Base-by-base conservation (phyloP, 371 early-diverging fungal species). In the Funneliformis caledonium region DNA sequence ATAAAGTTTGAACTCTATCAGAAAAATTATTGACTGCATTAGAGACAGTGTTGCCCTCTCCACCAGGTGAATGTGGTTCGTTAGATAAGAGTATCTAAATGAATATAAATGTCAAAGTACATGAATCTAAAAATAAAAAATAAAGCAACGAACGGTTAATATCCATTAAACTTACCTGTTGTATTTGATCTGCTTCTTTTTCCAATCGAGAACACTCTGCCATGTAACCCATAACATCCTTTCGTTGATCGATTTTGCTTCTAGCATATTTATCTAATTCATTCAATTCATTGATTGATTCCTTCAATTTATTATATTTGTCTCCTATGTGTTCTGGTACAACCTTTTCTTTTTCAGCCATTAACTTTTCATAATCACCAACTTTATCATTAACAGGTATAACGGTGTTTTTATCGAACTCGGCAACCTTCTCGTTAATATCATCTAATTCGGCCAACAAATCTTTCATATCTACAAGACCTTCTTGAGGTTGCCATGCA, bases 21-120 rank as follows among this genome's bases (percentile, higher is more conserved):
- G 77, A 43, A 64, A 76, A 76, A 64, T 2, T 31, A 5, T 64
- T 19, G 26, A 76, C 77, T 11, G 47, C 77, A 16, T 16, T 76
- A 16, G 77, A 76, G 12, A 76, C 50, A 6, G 77, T 48, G 64
- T 11, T 76, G 45, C 77, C 64, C 64, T 76, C 64, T n/a, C 77
- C 77, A 4, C 77, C 77, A 31, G 77, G 77, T 64, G 77, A 76
- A 45, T 48, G 62, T 43, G 77, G 77, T 48, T 76, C 62, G 14
- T 76, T 76, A 9, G 47, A 45, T 16, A 60, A 76, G 45, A 76
- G 77, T 2, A 76, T 60, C 77, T 76, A 31, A 8, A 26, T 2
- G n/a, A 47, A 45, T n/a, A 9, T 59, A 59, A 59, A 64, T 45
- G 1, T 75, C n/a, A 65, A 14, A 65, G 26, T 22, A 26, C 2